A percentile compares a stretch with the other conserved stretches of the same genome.
These are phyloP conservation scores for Phaeoacremonium minimum DNA, from an alignment of 2,329 filamentous ascomycete species.

Conservation along the genomic window DNA sequence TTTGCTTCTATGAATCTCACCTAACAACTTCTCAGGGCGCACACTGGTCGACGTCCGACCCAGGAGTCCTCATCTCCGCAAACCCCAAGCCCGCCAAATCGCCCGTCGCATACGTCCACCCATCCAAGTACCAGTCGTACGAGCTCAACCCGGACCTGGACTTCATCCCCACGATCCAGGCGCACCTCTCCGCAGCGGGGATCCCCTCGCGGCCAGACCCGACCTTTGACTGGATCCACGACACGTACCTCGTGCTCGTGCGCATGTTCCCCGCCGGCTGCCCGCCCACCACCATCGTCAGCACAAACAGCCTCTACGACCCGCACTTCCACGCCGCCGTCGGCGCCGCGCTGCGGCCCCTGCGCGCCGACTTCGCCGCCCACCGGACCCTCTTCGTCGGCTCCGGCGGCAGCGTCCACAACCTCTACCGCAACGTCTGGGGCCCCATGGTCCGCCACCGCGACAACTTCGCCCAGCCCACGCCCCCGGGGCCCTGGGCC, in stretches of 20 bases:
- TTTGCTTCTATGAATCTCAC: neutral
- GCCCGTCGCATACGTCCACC: slow-evolving; percentile 63
- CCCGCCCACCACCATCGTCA: slow-evolving; percentile 58
- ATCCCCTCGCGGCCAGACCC: slow-evolving; percentile 49
- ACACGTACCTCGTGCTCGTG: slow-evolving; percentile 65
- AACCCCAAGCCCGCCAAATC: slow-evolving; percentile 57
- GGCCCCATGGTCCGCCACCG: slow-evolving; percentile 57
- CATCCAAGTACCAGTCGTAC: slow-evolving; percentile 61
- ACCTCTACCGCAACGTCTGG: slow-evolving; percentile 66
- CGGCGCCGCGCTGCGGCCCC: slow-evolving; percentile 49
- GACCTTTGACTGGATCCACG: slow-evolving; percentile 68
- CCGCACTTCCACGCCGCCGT: slow-evolving; percentile 44
- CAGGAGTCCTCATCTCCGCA: slow-evolving; percentile 55
- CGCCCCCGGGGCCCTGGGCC: slow-evolving; percentile 54
- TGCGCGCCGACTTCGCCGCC: slow-evolving; percentile 41
- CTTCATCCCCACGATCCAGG: slow-evolving; percentile 44
- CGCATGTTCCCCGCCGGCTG: slow-evolving; percentile 64
- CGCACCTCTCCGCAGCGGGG: slow-evolving; percentile 43
- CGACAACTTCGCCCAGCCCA: slow-evolving; percentile 58
- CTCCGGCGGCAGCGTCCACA: slow-evolving; percentile 62
- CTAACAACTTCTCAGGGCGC: slow-evolving; percentile 40
- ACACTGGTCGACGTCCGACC: slow-evolving; percentile 57
- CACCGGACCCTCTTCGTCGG: slow-evolving; percentile 51
- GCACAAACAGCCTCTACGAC: slow-evolving; percentile 31
- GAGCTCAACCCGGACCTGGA: slow-evolving; percentile 54